Evolutionary conservation across 2,329 filamentous ascomycete species (phyloP).

Genomic region (Fusarium longipes): DNA sequence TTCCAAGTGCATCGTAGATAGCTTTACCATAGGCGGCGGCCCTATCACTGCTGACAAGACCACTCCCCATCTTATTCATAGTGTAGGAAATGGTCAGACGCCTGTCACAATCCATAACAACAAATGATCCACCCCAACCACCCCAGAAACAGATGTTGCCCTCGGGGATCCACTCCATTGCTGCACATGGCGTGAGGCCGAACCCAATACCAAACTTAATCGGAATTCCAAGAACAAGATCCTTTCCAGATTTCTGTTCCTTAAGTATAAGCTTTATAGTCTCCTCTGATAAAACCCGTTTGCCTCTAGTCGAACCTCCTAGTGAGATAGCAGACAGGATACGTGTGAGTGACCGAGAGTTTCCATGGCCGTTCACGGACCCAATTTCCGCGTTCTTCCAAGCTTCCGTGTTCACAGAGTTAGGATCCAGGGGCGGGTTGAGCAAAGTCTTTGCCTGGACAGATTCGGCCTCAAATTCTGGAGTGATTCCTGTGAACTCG

Average conservation of each 20-base stretch:
- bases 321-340: neutral
- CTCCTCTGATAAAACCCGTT: neutral
- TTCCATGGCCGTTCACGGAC: neutral
- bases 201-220: neutral
- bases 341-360: neutral
- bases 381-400: slow-evolving; percentile 2
- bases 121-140: slow-evolving; percentile 1
- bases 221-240: neutral
- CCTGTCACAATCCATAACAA: slow-evolving; percentile 7
- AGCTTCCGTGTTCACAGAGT: neutral
- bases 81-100: slow-evolving; percentile 8
- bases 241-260: neutral
- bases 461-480: neutral
- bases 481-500: neutral
- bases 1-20: neutral
- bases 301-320: neutral
- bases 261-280: neutral
- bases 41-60: slow-evolving; percentile 1
- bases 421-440: neutral
- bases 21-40: slow-evolving; percentile 1
- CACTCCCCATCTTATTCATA: slow-evolving; percentile 15
- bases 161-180: slow-evolving; percentile 1
- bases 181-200: neutral
- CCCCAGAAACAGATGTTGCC: neutral
- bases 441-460: neutral